These are phyloP conservation scores for Coemansia sp. DNA, from an alignment of 192 early-diverging fungal genomes.

Conservation along the genomic window DNA sequence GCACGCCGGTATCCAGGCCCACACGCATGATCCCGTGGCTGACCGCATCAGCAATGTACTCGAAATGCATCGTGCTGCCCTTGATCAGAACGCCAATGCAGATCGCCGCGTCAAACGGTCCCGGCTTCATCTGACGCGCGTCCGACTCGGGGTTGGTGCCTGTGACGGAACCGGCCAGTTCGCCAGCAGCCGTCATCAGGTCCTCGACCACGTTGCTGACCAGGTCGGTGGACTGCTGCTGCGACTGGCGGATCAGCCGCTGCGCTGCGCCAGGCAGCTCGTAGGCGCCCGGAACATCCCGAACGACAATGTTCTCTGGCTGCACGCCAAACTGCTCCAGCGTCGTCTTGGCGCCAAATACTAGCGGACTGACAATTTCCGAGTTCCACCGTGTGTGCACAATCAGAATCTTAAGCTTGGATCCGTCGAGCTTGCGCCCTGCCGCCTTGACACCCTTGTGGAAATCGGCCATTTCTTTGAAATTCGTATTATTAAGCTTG, in stretches of 20 bases:
- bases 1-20: slow-evolving; percentile 78
- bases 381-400: slow-evolving; percentile 96
- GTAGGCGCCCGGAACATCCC: slow-evolving; percentile 86
- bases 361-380: slow-evolving; percentile 78
- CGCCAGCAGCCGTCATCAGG: slow-evolving; percentile 37
- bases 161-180: background rate
- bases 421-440: slow-evolving; percentile 57
- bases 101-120: slow-evolving; percentile 84
- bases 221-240: slow-evolving; percentile 54
- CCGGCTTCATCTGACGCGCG: slow-evolving; percentile 13
- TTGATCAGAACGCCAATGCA: slow-evolving; percentile 98
- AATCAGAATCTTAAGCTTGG: slow-evolving; percentile 63
- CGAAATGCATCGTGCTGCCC: slow-evolving; percentile 98
- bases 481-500: too few relatives aligned
- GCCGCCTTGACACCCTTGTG: slow-evolving; percentile 70
- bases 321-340: slow-evolving; percentile 68
- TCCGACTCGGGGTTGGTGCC: background rate
- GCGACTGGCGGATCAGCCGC: slow-evolving; percentile 66
- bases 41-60: slow-evolving; percentile 96
- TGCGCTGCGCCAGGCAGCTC: slow-evolving; percentile 91
- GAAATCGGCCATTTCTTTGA: too few relatives aligned
- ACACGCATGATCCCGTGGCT: slow-evolving; percentile 95
- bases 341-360: slow-evolving; percentile 63
- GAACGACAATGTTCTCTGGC: slow-evolving; percentile 67
- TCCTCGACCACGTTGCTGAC: slow-evolving; percentile 54